Conservation (phyloP, 2,329 filamentous ascomycete species). For the Botrytis cinerea region DNA sequence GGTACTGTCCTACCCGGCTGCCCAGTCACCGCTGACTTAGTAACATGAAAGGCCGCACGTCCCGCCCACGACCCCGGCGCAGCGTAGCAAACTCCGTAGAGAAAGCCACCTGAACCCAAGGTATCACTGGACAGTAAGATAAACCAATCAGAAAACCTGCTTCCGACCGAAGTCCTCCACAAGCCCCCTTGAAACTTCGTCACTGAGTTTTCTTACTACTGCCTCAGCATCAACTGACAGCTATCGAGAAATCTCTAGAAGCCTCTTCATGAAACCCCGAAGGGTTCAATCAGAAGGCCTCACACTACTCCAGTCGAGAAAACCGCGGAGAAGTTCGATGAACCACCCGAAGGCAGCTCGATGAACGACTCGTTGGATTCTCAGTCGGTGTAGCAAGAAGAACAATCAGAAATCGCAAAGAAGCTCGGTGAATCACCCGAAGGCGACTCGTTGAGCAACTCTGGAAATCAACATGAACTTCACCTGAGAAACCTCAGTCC, state of each 20-base stretch:
- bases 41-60: slow-evolving; percentile 4
- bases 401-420: slow-evolving; percentile 12
- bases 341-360: background rate
- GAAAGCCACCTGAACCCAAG: slow-evolving; percentile 14
- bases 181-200: slow-evolving; percentile 3
- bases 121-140: slow-evolving; percentile 14
- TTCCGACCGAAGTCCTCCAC: slow-evolving; percentile 15
- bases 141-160: slow-evolving; percentile 6
- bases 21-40: slow-evolving; percentile 11
- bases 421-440: background rate
- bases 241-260: slow-evolving; percentile 10
- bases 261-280: background rate
- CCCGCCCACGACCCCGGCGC: slow-evolving; percentile 15
- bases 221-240: slow-evolving; percentile 21
- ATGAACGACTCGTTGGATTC: slow-evolving; percentile 8
- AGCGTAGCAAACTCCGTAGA: slow-evolving; percentile 6
- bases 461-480: slow-evolving; percentile 12
- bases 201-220: slow-evolving; percentile 14
- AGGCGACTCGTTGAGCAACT: background rate
- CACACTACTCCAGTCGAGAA: slow-evolving; percentile 13
- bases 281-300: background rate
- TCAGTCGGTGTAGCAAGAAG: slow-evolving; percentile 14
- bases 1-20: background rate
- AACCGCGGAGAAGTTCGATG: slow-evolving; percentile 4
- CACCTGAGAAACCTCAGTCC: slow-evolving; percentile 15